Conservation (phyloP, 2,329 filamentous ascomycete genomes). For the Chaetomiaceae sp. region DNA sequence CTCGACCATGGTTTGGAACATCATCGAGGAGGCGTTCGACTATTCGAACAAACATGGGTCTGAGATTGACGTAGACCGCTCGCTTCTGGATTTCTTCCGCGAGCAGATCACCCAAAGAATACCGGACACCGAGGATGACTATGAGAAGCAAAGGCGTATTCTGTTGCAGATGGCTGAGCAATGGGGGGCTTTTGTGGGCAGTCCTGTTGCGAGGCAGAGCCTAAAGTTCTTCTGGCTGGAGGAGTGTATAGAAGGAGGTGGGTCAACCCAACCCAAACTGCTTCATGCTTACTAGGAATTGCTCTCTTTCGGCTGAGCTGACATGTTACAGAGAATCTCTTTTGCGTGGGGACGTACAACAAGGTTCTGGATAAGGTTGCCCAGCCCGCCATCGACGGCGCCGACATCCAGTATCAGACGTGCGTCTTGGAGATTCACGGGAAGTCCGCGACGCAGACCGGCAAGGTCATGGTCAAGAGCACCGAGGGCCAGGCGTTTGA, state of each 20-base stretch:
- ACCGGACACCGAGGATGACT: slow-evolving; percentile 37
- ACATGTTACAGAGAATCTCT: slow-evolving; percentile 46
- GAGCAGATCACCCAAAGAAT: slow-evolving; percentile 41
- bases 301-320: background rate
- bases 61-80: slow-evolving; percentile 41
- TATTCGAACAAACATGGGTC: slow-evolving; percentile 53
- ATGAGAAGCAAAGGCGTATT: slow-evolving; percentile 35
- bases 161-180: slow-evolving; percentile 52
- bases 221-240: slow-evolving; percentile 74
- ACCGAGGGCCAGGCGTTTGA: slow-evolving; percentile 38
- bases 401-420: slow-evolving; percentile 47
- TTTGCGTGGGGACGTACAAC: slow-evolving; percentile 54
- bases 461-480: slow-evolving; percentile 39
- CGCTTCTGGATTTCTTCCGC: slow-evolving; percentile 49
- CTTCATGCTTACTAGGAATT: no score
- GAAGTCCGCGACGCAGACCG: slow-evolving; percentile 22
- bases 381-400: slow-evolving; percentile 48
- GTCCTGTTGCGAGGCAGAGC: slow-evolving; percentile 57
- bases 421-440: slow-evolving; percentile 40
- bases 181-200: slow-evolving; percentile 68
- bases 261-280: no score
- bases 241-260: slow-evolving; percentile 67
- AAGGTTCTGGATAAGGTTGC: slow-evolving; percentile 54
- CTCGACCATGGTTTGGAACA: slow-evolving; percentile 57
- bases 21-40: slow-evolving; percentile 61